phyloP scores from a whole-genome alignment of 805 yeast genomes.

The Ogataea sp. region DNA sequence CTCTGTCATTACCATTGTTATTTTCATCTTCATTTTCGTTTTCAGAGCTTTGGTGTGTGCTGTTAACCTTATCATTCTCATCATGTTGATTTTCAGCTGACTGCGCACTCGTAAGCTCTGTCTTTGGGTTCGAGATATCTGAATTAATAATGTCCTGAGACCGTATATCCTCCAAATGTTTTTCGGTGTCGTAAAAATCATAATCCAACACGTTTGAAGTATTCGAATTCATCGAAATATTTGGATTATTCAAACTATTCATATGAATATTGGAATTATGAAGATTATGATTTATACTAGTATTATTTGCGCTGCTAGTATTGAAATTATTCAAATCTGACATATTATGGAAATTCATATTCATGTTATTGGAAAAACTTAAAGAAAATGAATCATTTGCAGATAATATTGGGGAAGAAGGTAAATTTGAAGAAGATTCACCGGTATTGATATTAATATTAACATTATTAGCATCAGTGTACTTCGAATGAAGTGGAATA shows the following conservation, averaged over 20 bases:
- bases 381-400: not conserved
- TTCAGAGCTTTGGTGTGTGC: no score
- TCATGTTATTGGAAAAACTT: not conserved
- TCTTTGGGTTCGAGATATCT: no score
- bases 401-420: not conserved
- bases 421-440: not conserved
- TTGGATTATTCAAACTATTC: not conserved
- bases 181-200: not conserved
- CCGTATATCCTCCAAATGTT: not conserved
- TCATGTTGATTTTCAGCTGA: not conserved
- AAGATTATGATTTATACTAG: not conserved
- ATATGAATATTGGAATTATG: not conserved
- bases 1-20: not conserved
- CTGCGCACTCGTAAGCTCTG: no score
- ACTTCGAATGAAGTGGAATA: conserved; percentile 9
- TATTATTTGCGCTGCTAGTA: not conserved
- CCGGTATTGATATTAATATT: not conserved
- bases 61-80: not conserved
- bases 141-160: not conserved
- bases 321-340: not conserved
- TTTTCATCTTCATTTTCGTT: no score
- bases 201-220: not conserved
- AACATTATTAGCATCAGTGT: not conserved
- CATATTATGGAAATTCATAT: not conserved
- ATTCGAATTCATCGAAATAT: not conserved